These are phyloP conservation scores for Fraxinus xanthoxyloides DNA, from an alignment of 305 asterid species.

Conservation along the genomic window DNA sequence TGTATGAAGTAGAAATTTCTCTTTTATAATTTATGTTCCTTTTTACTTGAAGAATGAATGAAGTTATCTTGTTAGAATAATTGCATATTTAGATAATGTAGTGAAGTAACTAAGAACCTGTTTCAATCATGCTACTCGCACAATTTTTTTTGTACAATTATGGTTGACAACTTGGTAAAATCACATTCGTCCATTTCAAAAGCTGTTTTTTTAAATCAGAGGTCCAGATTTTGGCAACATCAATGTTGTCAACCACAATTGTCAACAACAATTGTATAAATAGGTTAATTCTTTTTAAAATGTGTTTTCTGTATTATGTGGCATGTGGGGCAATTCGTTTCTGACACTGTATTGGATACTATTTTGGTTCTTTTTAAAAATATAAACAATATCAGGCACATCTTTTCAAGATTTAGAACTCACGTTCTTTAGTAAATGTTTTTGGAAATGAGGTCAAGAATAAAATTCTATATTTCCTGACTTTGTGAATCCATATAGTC, in stretches of 20 bases:
- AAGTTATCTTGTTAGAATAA: background rate
- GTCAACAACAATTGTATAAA: background rate
- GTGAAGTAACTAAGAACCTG: conserved; percentile 1
- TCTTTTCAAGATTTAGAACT: background rate
- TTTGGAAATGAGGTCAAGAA: conserved; percentile 5
- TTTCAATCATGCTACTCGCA: background rate
- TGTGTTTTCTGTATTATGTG: background rate
- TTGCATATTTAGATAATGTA: background rate
- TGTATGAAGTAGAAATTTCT: background rate
- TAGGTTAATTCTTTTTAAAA: background rate
- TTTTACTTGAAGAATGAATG: background rate
- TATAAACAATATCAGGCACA: background rate
- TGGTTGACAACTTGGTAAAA: background rate
- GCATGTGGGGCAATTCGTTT: conserved; percentile 1
- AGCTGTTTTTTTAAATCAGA: background rate
- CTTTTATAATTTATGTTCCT: background rate
- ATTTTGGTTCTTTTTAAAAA: background rate
- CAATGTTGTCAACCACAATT: too few species aligned
- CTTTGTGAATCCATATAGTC: conserved; percentile 8
- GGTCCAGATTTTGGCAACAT: background rate
- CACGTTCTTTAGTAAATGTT: background rate
- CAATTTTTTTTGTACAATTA: background rate
- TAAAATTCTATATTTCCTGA: background rate
- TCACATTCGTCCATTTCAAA: background rate
- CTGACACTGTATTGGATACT: background rate